Percentiles rank a stretch among this genome's conserved stretches.
Evolutionary conservation across 257 asterid genomes (phyloP).

Genomic region (Linaria vulgaris): DNA sequence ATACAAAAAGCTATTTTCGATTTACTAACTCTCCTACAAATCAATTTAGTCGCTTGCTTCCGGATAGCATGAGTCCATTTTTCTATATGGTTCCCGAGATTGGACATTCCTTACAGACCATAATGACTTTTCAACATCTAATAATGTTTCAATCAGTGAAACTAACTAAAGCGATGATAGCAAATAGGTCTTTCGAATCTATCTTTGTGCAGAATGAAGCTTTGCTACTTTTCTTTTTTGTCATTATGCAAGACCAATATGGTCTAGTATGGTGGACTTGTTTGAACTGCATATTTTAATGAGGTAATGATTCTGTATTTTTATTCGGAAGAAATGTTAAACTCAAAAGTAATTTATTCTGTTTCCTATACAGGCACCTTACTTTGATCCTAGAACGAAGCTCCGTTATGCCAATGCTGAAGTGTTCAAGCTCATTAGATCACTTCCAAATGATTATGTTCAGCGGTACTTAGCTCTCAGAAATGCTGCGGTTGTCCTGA

Average conservation of each 20-base stretch:
- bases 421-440: slow-evolving; percentile 78
- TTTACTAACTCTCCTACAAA: no score
- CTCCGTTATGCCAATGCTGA: slow-evolving; percentile 84
- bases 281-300: not conserved
- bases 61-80: no score
- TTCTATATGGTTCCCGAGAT: no score
- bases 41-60: no score
- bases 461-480: slow-evolving; percentile 91
- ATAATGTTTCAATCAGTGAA: not conserved
- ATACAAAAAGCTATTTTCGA: no score
- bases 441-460: slow-evolving; percentile 88
- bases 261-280: not conserved
- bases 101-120: no score
- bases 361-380: slow-evolving; percentile 69
- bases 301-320: not conserved
- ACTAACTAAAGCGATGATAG: not conserved
- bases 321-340: not conserved
- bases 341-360: not conserved
- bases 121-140: no score
- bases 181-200: not conserved
- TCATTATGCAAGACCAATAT: not conserved
- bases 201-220: not conserved
- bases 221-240: not conserved
- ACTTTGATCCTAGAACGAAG: slow-evolving; percentile 91
- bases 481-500: slow-evolving; percentile 86